Conservation (phyloP, 169 alveolate genomes). For the Theileria orientalis region DNA sequence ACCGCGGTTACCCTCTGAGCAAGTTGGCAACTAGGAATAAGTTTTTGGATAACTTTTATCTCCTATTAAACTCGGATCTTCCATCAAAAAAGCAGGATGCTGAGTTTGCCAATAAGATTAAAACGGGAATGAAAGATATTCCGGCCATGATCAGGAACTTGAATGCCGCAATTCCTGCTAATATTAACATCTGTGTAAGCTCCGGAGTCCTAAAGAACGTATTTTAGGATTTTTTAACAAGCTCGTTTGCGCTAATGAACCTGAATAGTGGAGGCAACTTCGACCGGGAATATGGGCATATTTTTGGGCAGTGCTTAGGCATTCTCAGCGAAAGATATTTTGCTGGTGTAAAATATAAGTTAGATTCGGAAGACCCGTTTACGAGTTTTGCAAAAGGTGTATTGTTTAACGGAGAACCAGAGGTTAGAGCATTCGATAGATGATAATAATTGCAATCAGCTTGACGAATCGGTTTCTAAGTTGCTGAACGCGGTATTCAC, state of each 20-base stretch:
- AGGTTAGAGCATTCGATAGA: background rate
- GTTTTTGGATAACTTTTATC: slow-evolving; percentile 32
- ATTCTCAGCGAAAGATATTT: slow-evolving; percentile 8
- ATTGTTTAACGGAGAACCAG: background rate
- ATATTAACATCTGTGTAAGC: slow-evolving; percentile 31
- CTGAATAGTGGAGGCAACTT: too few relatives aligned
- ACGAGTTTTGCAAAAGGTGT: background rate
- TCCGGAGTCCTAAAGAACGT: background rate
- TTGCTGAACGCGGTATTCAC: slow-evolving; percentile 33
- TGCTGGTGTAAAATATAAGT: background rate
- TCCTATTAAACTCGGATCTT: slow-evolving; percentile 31
- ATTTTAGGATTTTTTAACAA: slow-evolving; percentile 24
- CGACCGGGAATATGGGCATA: background rate
- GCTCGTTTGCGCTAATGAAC: slow-evolving; percentile 2
- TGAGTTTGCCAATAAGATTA: slow-evolving; percentile 8
- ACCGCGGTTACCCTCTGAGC: slow-evolving; percentile 46
- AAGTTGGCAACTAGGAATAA: slow-evolving; percentile 9
- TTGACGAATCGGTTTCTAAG: background rate
- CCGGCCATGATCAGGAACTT: background rate
- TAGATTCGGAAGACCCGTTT: slow-evolving; percentile 2
- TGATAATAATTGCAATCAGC: background rate
- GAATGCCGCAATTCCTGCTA: slow-evolving; percentile 8
- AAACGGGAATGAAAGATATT: background rate
- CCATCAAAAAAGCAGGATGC: slow-evolving; percentile 2
- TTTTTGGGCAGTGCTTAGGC: slow-evolving; percentile 50